Evolutionary conservation across 2,329 filamentous ascomycete species (phyloP).

Genomic region (Colletotrichum sp.): DNA sequence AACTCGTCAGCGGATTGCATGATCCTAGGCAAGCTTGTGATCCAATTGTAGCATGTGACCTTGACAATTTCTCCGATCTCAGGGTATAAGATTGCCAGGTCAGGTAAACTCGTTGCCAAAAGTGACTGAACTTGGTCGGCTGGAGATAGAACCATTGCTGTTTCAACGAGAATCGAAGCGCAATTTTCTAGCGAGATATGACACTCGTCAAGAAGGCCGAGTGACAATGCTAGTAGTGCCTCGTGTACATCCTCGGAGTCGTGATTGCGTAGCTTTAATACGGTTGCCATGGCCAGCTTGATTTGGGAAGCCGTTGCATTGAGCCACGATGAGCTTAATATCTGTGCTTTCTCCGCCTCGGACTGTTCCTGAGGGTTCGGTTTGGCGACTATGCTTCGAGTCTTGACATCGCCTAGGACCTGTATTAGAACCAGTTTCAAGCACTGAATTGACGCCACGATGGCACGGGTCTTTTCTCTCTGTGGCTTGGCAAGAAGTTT

Average conservation of each 20-base stretch:
- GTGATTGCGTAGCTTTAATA: slow-evolving; percentile 78
- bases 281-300: slow-evolving; percentile 78
- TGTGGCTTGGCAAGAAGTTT: slow-evolving; percentile 75
- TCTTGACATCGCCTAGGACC: slow-evolving; percentile 64
- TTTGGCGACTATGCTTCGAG: slow-evolving; percentile 49
- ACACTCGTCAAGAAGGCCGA: slow-evolving; percentile 80
- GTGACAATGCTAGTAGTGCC: slow-evolving; percentile 73
- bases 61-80: slow-evolving; percentile 70
- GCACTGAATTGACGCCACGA: slow-evolving; percentile 66
- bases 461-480: slow-evolving; percentile 59
- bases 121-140: slow-evolving; percentile 45
- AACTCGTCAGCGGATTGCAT: slow-evolving; percentile 86
- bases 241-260: slow-evolving; percentile 71
- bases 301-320: slow-evolving; percentile 81
- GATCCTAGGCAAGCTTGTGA: slow-evolving; percentile 77
- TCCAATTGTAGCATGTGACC: slow-evolving; percentile 79
- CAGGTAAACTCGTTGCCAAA: slow-evolving; percentile 57
- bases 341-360: slow-evolving; percentile 37
- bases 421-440: slow-evolving; percentile 60
- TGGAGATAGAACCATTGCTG: slow-evolving; percentile 72
- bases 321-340: slow-evolving; percentile 69
- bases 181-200: slow-evolving; percentile 74
- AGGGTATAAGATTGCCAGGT: slow-evolving; percentile 67
- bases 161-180: slow-evolving; percentile 77
- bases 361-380: not conserved